A percentile compares a stretch with the other conserved stretches of the same genome.
phyloP scores from a whole-genome alignment of 352 stramenopile genomes.

The Peronospora farinosa region DNA sequence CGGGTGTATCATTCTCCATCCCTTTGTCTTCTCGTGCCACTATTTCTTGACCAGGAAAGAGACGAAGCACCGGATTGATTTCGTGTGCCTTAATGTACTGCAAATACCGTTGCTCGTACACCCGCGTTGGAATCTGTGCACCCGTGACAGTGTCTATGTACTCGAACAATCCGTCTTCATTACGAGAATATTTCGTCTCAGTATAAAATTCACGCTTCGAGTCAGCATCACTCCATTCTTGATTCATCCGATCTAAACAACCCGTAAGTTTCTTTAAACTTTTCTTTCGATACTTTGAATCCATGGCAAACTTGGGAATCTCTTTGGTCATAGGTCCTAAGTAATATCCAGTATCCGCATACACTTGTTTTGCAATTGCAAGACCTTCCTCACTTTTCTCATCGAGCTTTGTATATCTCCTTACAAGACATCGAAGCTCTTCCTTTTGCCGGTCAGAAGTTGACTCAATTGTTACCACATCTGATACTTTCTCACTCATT shows the following conservation, averaged over 20 bases:
- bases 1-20: neutral
- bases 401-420: slow-evolving; percentile 41
- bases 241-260: slow-evolving; percentile 49
- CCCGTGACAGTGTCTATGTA: slow-evolving; percentile 48
- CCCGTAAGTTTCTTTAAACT: slow-evolving; percentile 27
- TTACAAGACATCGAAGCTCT: slow-evolving; percentile 29
- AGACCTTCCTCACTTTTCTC: slow-evolving; percentile 37
- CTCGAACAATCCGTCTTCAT: slow-evolving; percentile 36
- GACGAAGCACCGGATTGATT: slow-evolving; percentile 34
- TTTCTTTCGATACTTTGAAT: slow-evolving; percentile 43
- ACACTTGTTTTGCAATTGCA: slow-evolving; percentile 36
- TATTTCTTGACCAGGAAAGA: slow-evolving; percentile 13
- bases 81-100: slow-evolving; percentile 31
- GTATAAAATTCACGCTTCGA: slow-evolving; percentile 35
- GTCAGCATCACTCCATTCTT: slow-evolving; percentile 42
- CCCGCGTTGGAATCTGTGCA: slow-evolving; percentile 22
- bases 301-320: slow-evolving; percentile 31
- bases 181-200: slow-evolving; percentile 24
- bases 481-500: neutral
- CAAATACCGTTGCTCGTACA: slow-evolving; percentile 51
- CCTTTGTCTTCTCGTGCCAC: neutral
- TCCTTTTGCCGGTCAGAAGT: slow-evolving; percentile 7
- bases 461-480: neutral
- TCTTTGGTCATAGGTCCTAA: slow-evolving; percentile 34
- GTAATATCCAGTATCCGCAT: slow-evolving; percentile 38